These are phyloP conservation scores for Neurospora sp. DNA, from an alignment of 495 filamentous ascomycete species.

Conservation along the genomic window DNA sequence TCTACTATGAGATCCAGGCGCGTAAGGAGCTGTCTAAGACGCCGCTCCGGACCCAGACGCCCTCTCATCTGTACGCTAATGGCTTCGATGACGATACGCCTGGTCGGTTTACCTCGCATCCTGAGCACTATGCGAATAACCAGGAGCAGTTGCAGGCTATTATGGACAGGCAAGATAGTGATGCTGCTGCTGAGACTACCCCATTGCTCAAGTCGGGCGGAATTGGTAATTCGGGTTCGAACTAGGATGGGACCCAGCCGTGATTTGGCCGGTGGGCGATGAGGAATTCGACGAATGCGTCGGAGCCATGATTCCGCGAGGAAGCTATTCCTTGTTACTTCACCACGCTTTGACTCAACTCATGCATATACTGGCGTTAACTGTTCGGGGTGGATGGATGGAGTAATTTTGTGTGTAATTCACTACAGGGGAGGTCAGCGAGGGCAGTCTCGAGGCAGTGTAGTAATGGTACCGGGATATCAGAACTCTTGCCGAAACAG, in stretches of 20 bases:
- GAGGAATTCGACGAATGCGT: neutral
- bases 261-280: neutral
- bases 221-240: conserved; percentile 19
- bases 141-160: conserved; percentile 31
- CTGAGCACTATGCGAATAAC: conserved; percentile 28
- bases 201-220: conserved; percentile 32
- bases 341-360: neutral
- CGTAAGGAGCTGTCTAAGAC: conserved; percentile 7
- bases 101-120: conserved; percentile 28
- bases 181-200: conserved; percentile 31
- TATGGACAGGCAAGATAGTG: conserved; percentile 31
- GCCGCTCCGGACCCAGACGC: conserved; percentile 5
- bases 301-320: neutral
- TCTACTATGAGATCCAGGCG: conserved; percentile 55
- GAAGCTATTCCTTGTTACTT: neutral
- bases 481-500: neutral
- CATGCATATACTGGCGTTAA: neutral
- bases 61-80: conserved; percentile 18
- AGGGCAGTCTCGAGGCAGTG: neutral
- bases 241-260: conserved; percentile 6
- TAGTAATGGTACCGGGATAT: too few species aligned
- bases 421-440: neutral
- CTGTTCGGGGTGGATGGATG: neutral
- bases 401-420: neutral
- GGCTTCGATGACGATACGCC: conserved; percentile 23